Percentiles rank a stretch among this genome's conserved stretches.
Evolutionary conservation across 2,329 filamentous ascomycete genomes (phyloP).

Genomic region (Alternaria sp.): DNA sequence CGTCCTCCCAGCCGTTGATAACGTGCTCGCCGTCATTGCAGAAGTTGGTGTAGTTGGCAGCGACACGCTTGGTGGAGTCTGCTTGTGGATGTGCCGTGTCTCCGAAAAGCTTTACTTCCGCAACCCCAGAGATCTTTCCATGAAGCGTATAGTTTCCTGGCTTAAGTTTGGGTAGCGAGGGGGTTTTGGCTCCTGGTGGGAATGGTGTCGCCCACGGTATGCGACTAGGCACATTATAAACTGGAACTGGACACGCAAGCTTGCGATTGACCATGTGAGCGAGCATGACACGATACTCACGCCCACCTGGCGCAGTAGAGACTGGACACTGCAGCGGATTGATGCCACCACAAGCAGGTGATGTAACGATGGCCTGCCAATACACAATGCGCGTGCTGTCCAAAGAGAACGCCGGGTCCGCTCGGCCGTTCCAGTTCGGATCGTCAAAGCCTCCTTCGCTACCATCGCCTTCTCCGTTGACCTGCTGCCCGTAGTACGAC

Average conservation of each 20-base stretch:
- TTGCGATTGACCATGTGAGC: slow-evolving; percentile 47
- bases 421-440: slow-evolving; percentile 57
- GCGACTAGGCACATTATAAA: slow-evolving; percentile 34
- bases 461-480: slow-evolving; percentile 43
- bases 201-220: slow-evolving; percentile 48
- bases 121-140: slow-evolving; percentile 16
- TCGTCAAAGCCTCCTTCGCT: slow-evolving; percentile 44
- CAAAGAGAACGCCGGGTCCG: slow-evolving; percentile 53
- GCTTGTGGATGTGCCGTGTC: background rate
- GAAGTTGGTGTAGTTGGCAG: slow-evolving; percentile 47
- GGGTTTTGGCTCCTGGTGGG: slow-evolving; percentile 18
- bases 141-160: slow-evolving; percentile 18
- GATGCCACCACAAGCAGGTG: slow-evolving; percentile 52
- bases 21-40: slow-evolving; percentile 46
- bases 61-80: slow-evolving; percentile 33
- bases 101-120: slow-evolving; percentile 19
- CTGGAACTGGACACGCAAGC: slow-evolving; percentile 24
- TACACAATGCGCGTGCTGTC: slow-evolving; percentile 55
- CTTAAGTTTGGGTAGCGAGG: background rate
- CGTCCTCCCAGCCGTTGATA: slow-evolving; percentile 47
- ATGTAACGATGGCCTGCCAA: slow-evolving; percentile 48
- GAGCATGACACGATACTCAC: slow-evolving; percentile 52
- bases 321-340: slow-evolving; percentile 53
- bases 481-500: slow-evolving; percentile 53
- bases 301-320: slow-evolving; percentile 49